Percentiles rank a stretch among this genome's conserved stretches.
Conservation (phyloP, 2,329 filamentous ascomycete species). For the Colletotrichum cordylinicola region DNA sequence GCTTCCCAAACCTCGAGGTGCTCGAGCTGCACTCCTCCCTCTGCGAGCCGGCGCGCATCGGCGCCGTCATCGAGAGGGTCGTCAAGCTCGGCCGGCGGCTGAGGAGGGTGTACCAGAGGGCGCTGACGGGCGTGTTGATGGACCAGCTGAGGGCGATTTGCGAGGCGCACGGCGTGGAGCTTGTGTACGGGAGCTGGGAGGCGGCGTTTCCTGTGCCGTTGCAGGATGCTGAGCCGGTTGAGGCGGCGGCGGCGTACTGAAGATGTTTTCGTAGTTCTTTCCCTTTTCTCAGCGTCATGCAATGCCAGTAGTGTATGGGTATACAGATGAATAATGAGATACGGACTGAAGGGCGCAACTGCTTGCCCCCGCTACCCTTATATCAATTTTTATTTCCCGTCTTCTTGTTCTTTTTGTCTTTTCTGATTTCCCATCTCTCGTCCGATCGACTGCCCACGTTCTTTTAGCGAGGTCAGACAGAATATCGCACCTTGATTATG, state of each 20-base stretch:
- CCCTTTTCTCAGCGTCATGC: neutral
- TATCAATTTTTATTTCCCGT: rapidly evolving
- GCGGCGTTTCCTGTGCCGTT: conserved; percentile 11
- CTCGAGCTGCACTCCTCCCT: conserved; percentile 19
- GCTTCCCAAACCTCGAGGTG: conserved; percentile 23
- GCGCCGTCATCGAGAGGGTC: conserved; percentile 4
- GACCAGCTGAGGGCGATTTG: conserved; percentile 11
- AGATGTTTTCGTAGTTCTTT: neutral
- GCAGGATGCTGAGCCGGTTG: neutral
- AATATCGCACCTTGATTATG: neutral
- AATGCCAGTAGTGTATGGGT: neutral
- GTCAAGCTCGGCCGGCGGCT: neutral
- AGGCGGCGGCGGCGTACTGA: neutral
- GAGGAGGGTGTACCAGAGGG: conserved; percentile 10
- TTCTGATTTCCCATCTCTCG: too few species aligned
- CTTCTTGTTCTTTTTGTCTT: too few species aligned
- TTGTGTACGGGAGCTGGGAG: conserved; percentile 11
- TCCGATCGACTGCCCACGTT: too few species aligned
- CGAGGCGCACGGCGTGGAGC: conserved; percentile 12
- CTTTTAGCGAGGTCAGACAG: neutral
- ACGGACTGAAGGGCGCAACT: neutral
- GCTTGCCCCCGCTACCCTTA: neutral
- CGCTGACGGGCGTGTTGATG: conserved; percentile 13
- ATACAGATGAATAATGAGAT: neutral
- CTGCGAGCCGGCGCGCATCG: neutral